Conservation (phyloP, 176 grass and related monocot species). For the Areca catechu region DNA sequence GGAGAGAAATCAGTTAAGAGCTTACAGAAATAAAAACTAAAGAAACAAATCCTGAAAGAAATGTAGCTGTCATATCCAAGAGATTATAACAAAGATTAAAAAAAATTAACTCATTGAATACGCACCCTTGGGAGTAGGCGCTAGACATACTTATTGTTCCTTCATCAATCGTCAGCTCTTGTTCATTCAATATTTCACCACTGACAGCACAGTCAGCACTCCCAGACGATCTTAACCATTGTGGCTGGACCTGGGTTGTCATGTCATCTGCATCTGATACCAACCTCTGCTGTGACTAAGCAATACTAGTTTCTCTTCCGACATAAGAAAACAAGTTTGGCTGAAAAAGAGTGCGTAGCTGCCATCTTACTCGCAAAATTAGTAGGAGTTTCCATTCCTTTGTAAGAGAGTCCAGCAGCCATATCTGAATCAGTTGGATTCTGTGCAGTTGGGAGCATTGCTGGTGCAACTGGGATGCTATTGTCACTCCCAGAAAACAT, state of each 20-base stretch:
- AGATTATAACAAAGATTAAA: not conserved
- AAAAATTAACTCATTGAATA: slow-evolving; percentile 11
- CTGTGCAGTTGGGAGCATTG: not conserved
- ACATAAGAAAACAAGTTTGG: slow-evolving; percentile 7
- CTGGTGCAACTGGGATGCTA: not conserved
- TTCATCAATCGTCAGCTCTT: slow-evolving; percentile 65
- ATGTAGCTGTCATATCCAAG: slow-evolving; percentile 5
- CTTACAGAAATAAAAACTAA: not conserved
- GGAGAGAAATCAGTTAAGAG: too few relatives aligned
- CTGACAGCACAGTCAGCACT: slow-evolving; percentile 46
- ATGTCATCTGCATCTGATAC: slow-evolving; percentile 39
- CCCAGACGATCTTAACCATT: slow-evolving; percentile 37
- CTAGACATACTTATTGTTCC: slow-evolving; percentile 73
- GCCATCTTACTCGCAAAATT: slow-evolving; percentile 2
- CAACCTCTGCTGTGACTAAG: slow-evolving; percentile 11
- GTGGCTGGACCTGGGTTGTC: slow-evolving; percentile 35
- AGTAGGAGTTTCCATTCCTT: slow-evolving; percentile 2
- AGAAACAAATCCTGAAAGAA: not conserved
- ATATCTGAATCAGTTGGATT: slow-evolving; percentile 2
- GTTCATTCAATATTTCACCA: slow-evolving; percentile 41
- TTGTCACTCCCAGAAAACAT: slow-evolving; percentile 7
- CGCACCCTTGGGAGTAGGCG: slow-evolving; percentile 86
- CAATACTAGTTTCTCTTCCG: slow-evolving; percentile 9
- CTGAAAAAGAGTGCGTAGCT: not conserved
- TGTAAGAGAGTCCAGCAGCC: not conserved